Percentiles rank a stretch among this genome's conserved stretches.
Conservation (phyloP, 2,329 filamentous ascomycete genomes). For the Ophiostoma montium region DNA sequence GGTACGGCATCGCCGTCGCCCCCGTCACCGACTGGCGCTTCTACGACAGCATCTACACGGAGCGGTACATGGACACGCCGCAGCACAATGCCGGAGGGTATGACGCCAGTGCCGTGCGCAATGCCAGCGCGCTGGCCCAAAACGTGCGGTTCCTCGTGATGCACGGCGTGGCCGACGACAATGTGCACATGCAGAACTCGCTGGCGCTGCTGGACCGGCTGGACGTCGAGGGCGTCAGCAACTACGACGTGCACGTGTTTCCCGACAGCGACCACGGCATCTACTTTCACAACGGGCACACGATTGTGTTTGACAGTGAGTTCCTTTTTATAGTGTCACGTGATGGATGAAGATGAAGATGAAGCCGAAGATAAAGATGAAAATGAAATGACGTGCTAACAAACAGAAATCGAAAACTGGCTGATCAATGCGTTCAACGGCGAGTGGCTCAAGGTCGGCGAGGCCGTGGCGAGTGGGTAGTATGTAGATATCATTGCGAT, state of each 20-base stretch:
- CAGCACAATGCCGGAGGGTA: constrained; percentile 71
- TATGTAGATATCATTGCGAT: too few species aligned
- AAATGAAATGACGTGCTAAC: too few species aligned
- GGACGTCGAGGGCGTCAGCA: constrained; percentile 67
- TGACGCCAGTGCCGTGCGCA: constrained; percentile 55
- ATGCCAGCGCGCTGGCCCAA: constrained; percentile 56
- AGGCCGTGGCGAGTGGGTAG: constrained; percentile 29
- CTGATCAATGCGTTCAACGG: constrained; percentile 96
- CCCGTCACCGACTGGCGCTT: constrained; percentile 97
- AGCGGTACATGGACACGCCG: constrained; percentile 94
- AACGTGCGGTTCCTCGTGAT: constrained; percentile 87
- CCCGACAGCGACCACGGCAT: constrained; percentile 94
- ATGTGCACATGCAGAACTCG: constrained; percentile 94
- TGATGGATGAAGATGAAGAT: too few species aligned
- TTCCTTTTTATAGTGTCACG: too few species aligned
- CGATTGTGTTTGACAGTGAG: constrained; percentile 86
- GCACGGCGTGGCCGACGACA: constrained; percentile 94
- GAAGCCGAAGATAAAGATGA: too few species aligned
- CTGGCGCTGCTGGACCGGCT: constrained; percentile 75
- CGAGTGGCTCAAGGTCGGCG: constrained; percentile 59
- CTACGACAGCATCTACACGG: constrained; percentile 89
- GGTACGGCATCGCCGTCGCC: constrained; percentile 94
- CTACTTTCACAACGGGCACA: constrained; percentile 84
- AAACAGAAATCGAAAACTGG: constrained; percentile 67
- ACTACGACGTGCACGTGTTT: constrained; percentile 95